These are phyloP conservation scores for Rhodotorula sp. DNA, from an alignment of 1,284 basidiomycete genomes.

Conservation along the genomic window DNA sequence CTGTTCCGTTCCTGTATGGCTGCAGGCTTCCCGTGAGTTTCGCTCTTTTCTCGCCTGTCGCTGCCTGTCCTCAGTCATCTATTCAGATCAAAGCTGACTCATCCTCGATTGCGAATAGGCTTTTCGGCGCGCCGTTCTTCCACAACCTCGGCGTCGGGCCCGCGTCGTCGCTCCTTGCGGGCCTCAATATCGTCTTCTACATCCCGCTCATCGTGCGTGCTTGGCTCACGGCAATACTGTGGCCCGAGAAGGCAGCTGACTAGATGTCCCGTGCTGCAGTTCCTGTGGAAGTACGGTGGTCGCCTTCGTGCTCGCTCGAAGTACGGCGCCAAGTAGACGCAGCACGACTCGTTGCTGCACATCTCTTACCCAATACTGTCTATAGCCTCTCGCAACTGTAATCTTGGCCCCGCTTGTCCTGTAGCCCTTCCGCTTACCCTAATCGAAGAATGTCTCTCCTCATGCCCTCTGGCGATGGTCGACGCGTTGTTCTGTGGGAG, in stretches of 20 bases:
- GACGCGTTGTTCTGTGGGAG: too few species aligned
- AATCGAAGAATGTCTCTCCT: too few species aligned
- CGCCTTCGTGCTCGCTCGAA: slow-evolving; percentile 22
- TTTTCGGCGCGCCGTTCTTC: slow-evolving; percentile 15
- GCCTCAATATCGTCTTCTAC: slow-evolving; percentile 12
- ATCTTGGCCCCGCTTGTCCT: too few species aligned
- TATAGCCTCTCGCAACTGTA: too few species aligned
- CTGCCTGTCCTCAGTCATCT: not conserved
- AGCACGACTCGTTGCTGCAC: too few species aligned
- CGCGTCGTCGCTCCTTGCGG: slow-evolving; percentile 10
- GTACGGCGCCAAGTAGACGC: not conserved
- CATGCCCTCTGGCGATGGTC: too few species aligned
- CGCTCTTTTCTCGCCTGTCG: not conserved
- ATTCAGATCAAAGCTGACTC: too few species aligned
- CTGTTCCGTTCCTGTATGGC: slow-evolving; percentile 33
- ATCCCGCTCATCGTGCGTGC: slow-evolving; percentile 11
- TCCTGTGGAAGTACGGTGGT: slow-evolving; percentile 19
- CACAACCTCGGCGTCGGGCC: slow-evolving; percentile 20
- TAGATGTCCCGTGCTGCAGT: not conserved
- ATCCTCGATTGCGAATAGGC: not conserved
- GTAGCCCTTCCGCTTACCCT: too few species aligned
- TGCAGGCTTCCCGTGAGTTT: slow-evolving; percentile 23
- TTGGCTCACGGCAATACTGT: not conserved
- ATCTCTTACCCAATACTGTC: too few species aligned
- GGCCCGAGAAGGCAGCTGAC: not conserved